Evolutionary conservation across 2,329 filamentous ascomycete genomes (phyloP), one percentile per base, ranked within the genome.

Genomic region (Cucurbitaria berberidis): DNA sequence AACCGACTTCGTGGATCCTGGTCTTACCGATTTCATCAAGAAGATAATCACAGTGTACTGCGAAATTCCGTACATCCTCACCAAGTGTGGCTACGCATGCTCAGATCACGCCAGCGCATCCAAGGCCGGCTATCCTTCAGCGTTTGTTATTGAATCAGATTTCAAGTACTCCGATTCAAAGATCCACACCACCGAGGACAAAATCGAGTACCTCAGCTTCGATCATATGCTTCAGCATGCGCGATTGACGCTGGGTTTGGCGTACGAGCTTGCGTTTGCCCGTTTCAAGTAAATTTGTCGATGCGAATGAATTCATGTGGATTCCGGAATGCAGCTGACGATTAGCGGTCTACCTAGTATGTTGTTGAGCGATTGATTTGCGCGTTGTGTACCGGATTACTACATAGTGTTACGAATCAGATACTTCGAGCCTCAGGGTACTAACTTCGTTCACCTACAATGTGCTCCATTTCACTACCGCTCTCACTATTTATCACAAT

Each of bases 221-320:
- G 86, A 93, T 72, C 92, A 96, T 74, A 96, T 96, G 91, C 81
- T 95, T 29, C 88, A 96, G 78, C 92, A 96, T 76, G 91, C 90
- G 19, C 88, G 86, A 72, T 83, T 96, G 82, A 95, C 91, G 1
- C 80, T 96, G 27, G 90, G 88, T 5, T 82, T 96, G 63, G 90
- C 88, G 4, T 93, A 93, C 67, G 92, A 96, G 78, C 82, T 96
- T 55, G 91, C 87, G 9, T 90, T 90, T 78, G 86, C 90, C 18
- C 81, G 89, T 54, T 90, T 93, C 63, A 78, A 82, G 51, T 72
- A 62, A 21, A 24, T 2, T 19, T 34, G 9, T 22, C 24, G 9
- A 26, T 24, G 19, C 9, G 11, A 45, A 24, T 21, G 19, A 27
- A 50, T 36, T 0, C 9, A 7, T 10, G 3, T 15, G 21, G 19